Conservation (phyloP, 768 basidiomycete genomes). For the Clathrus columnatus region DNA sequence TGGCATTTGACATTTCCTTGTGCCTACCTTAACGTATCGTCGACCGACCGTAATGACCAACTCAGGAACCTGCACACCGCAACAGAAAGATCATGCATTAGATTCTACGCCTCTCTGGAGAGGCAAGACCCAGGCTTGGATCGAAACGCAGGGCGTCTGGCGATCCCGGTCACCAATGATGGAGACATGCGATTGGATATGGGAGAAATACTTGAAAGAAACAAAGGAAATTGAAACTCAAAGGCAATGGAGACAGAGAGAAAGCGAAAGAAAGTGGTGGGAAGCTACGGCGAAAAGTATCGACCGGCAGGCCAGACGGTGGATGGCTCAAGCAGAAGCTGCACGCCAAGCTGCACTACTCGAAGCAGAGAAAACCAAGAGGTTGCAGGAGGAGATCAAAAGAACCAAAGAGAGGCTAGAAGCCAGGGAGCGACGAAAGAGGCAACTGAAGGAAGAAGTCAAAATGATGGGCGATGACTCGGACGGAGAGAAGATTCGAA, state of each 20-base stretch:
- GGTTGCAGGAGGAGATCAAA: conserved; percentile 46
- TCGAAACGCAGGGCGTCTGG: conserved; percentile 2
- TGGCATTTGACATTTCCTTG: neutral
- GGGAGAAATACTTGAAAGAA: neutral
- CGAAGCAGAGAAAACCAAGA: conserved; percentile 37
- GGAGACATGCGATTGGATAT: conserved; percentile 3
- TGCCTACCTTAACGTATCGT: neutral
- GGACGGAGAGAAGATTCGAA: conserved; percentile 27
- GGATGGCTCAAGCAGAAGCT: conserved; percentile 25
- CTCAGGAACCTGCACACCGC: neutral
- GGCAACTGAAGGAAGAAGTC: conserved; percentile 34
- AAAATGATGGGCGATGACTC: conserved; percentile 22
- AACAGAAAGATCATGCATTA: neutral
- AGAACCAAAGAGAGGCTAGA: conserved; percentile 33
- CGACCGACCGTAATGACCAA: neutral
- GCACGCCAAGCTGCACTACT: conserved; percentile 36
- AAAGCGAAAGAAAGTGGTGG: conserved; percentile 16
- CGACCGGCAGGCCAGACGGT: conserved; percentile 12
- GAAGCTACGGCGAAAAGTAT: conserved; percentile 12
- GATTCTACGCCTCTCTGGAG: neutral
- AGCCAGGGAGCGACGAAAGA: conserved; percentile 40
- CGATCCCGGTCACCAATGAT: neutral
- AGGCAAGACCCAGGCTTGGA: conserved; percentile 4
- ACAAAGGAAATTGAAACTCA: neutral
- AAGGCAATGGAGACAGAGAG: conserved; percentile 7